phyloP scores from a whole-genome alignment of 2,329 filamentous ascomycete species.

The Calonectria pteridis region DNA sequence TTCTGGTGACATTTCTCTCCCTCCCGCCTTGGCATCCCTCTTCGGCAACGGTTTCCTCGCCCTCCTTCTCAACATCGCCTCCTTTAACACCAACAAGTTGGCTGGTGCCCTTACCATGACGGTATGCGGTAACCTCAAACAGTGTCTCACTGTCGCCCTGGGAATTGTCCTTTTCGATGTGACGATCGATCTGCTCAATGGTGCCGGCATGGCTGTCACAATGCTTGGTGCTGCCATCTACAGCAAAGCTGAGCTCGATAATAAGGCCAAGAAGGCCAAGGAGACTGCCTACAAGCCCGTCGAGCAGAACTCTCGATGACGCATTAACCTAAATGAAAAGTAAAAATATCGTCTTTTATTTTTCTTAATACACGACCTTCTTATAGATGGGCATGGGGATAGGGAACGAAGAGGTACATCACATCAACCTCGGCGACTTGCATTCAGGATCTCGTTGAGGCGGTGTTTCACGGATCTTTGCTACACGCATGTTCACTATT shows the following conservation, averaged over 20 bases:
- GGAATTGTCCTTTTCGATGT: constrained; percentile 67
- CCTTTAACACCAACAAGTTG: constrained; percentile 69
- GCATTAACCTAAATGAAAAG: constrained; percentile 21
- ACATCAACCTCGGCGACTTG: constrained; percentile 34
- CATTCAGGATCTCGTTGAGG: constrained; percentile 23
- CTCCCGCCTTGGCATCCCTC: constrained; percentile 56
- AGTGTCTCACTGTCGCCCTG: constrained; percentile 67
- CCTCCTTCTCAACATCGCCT: constrained; percentile 68
- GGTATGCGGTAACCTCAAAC: constrained; percentile 70
- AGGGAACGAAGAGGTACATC: constrained; percentile 30
- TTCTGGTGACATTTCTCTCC: constrained; percentile 51
- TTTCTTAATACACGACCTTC: constrained; percentile 44
- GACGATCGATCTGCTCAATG: constrained; percentile 64
- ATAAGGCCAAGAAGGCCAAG: constrained; percentile 53
- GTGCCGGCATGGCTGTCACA: constrained; percentile 67
- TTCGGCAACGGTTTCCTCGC: constrained; percentile 66
- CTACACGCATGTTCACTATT: constrained; percentile 26
- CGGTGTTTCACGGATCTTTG: constrained; percentile 23
- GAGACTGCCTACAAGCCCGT: constrained; percentile 52
- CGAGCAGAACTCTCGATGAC: constrained; percentile 47
- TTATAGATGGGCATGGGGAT: constrained; percentile 40
- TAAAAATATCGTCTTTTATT: constrained; percentile 33
- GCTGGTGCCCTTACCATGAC: constrained; percentile 71
- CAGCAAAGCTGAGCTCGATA: constrained; percentile 68
- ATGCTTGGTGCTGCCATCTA: constrained; percentile 69